Percentiles rank a stretch among this genome's conserved stretches.
Evolutionary conservation across 352 stramenopile species (phyloP).

Genomic region (Phytophthora ohioensis): DNA sequence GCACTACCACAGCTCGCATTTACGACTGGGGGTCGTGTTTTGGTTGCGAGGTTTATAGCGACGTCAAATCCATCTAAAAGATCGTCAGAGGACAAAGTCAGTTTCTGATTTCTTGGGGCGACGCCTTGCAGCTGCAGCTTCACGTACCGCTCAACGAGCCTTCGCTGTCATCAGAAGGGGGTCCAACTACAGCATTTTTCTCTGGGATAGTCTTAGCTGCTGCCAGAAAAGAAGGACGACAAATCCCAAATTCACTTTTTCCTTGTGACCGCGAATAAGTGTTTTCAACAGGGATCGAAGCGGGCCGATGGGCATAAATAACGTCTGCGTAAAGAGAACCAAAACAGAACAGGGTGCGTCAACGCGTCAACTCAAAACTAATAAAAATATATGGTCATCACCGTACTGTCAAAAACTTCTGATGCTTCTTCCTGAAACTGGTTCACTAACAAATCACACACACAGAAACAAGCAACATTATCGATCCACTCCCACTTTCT

Average conservation of each 20-base stretch:
- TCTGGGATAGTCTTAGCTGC: slow-evolving; percentile 13
- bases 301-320: slow-evolving; percentile 58
- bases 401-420: slow-evolving; percentile 78
- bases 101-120: background rate
- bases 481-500: slow-evolving; percentile 12
- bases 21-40: background rate
- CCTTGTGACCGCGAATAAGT: slow-evolving; percentile 10
- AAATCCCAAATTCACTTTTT: slow-evolving; percentile 9
- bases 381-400: slow-evolving; percentile 23
- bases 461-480: slow-evolving; percentile 32
- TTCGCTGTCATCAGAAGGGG: slow-evolving; percentile 44
- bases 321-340: slow-evolving; percentile 44
- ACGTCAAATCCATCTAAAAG: slow-evolving; percentile 46
- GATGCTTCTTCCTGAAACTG: slow-evolving; percentile 67
- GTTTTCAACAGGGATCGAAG: slow-evolving; percentile 11
- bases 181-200: slow-evolving; percentile 4
- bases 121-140: background rate
- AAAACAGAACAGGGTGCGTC: slow-evolving; percentile 9
- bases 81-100: slow-evolving; percentile 7
- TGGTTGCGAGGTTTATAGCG: slow-evolving; percentile 19
- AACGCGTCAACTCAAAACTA: background rate
- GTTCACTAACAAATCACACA: slow-evolving; percentile 36
- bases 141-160: slow-evolving; percentile 53
- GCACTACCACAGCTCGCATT: background rate
- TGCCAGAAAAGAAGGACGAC: slow-evolving; percentile 6